Conservation (phyloP, 257 asterid genomes). For the Lavandula angustifolia region DNA sequence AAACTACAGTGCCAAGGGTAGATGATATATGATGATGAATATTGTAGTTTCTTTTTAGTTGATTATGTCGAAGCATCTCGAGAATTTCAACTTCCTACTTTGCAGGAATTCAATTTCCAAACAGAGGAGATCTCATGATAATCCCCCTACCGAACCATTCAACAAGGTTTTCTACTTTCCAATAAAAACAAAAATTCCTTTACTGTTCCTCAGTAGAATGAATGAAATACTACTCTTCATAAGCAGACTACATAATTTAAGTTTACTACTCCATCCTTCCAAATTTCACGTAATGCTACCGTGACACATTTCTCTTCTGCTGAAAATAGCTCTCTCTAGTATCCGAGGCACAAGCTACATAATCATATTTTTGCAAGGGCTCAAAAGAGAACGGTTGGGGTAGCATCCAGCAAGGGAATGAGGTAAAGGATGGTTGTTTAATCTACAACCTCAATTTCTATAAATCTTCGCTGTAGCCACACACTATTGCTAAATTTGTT, state of each 20-base stretch:
- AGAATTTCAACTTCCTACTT: not conserved
- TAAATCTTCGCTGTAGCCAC: not conserved
- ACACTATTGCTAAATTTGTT: not conserved
- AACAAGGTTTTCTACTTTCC: constrained; percentile 56
- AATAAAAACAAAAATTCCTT: not conserved
- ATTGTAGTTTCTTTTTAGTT: constrained; percentile 6
- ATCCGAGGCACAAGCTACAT: constrained; percentile 49
- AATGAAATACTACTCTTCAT: not conserved
- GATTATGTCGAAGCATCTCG: constrained; percentile 14
- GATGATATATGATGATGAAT: constrained; percentile 18
- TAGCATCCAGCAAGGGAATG: constrained; percentile 54
- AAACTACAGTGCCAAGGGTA: constrained; percentile 80
- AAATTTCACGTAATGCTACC: constrained; percentile 1
- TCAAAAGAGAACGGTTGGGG: constrained; percentile 87
- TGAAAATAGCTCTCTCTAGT: constrained; percentile 70
- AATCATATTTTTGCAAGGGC: constrained; percentile 62
- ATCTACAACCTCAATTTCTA: not conserved
- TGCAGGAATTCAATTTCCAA: constrained; percentile 79
- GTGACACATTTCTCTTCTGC: constrained; percentile 29
- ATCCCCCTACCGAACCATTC: constrained; percentile 78
- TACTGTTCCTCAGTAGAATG: not conserved
- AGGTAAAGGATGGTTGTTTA: constrained; percentile 46
- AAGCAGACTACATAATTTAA: not conserved
- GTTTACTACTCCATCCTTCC: not conserved
- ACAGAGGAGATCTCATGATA: constrained; percentile 58